Base-by-base conservation (phyloP, 495 filamentous ascomycete genomes). In the Oidiodendron maius region DNA sequence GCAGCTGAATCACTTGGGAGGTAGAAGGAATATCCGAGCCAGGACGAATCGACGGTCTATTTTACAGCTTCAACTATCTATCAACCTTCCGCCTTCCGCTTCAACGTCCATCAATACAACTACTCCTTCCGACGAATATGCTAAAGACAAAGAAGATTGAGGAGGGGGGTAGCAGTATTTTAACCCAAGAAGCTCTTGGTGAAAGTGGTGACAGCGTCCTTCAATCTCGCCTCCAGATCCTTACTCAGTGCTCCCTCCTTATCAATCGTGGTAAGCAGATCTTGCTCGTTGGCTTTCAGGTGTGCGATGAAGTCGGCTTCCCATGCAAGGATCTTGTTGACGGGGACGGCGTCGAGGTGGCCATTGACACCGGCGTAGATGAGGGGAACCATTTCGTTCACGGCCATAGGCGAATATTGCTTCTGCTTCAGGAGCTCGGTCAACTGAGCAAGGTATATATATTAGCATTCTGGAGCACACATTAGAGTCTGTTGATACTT, bases 301-400 rank as follows among this genome's bases (percentile, higher is more conserved):
- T 95, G 86, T 58, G 84, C 71, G 36, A 95, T 76, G 84, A 96
- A 89, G 72, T 98, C 94, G 61, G 83, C 56, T 77, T 98, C 93
- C 87, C 93, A 62, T 50, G 25, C 20, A 4, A 59, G 51, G 30
- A 62, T 62, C 59, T 59, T 62, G 53, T 40, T 36, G 18, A 62
- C 59, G 8, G 59, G 59, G 20, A 62, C 48, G 43, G 3, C 32
- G 24, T 62, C 59, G 24, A 62, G 51, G 34, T 78, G 76, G 74
- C 93, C 93, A 71, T 98, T 98, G 71, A 98, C 89, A 91, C 93
- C 93, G 61, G 93, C 93, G 75, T 84, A 98, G 78, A 98, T 97
- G 54, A 98, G 83, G 56, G 93, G 93, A 76, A 98, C 93, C 90
- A 97, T 96, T 75, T 97, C 93, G 78, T 91, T 87, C 60, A 97